phyloP scores from a whole-genome alignment of 1,139 yeast genomes.

The Geotrichum europaeum region DNA sequence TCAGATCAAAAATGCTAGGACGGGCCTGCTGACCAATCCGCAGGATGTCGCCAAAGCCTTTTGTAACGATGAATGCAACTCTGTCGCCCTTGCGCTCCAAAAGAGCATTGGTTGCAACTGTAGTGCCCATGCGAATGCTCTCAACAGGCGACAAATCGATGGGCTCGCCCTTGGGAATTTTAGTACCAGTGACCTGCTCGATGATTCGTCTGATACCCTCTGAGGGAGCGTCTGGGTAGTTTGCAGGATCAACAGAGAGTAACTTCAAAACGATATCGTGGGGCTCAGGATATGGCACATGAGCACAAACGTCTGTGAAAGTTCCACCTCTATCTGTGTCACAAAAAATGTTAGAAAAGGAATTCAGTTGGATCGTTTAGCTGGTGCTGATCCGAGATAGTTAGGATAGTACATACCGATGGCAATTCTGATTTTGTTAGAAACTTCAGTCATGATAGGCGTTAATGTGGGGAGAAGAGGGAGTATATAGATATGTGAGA shows the following conservation, averaged over 20 bases:
- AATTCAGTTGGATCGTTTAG: neutral
- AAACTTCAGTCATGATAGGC: neutral
- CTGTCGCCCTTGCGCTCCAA: conserved; percentile 62
- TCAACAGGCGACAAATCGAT: conserved; percentile 47
- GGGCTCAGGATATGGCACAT: conserved; percentile 37
- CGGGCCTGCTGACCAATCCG: conserved; percentile 69
- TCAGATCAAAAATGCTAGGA: conserved; percentile 60
- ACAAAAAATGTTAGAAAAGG: neutral
- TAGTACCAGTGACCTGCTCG: conserved; percentile 48
- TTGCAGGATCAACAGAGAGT: conserved; percentile 79
- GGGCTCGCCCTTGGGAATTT: conserved; percentile 41
- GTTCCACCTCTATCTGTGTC: conserved; percentile 55
- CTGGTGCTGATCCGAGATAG: too few relatives aligned
- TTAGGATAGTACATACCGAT: conserved; percentile 14
- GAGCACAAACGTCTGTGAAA: conserved; percentile 70
- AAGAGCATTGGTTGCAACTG: conserved; percentile 74
- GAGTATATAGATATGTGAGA: neutral
- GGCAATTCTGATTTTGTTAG: conserved; percentile 15
- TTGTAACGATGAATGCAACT: conserved; percentile 59
- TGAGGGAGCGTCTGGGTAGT: conserved; percentile 82
- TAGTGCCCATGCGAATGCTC: conserved; percentile 70
- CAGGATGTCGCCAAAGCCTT: conserved; percentile 59
- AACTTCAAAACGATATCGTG: conserved; percentile 60
- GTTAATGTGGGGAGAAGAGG: neutral
- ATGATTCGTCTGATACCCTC: conserved; percentile 82